phyloP scores from a whole-genome alignment of 2,329 filamentous ascomycete species.

The Shiraia sp. region DNA sequence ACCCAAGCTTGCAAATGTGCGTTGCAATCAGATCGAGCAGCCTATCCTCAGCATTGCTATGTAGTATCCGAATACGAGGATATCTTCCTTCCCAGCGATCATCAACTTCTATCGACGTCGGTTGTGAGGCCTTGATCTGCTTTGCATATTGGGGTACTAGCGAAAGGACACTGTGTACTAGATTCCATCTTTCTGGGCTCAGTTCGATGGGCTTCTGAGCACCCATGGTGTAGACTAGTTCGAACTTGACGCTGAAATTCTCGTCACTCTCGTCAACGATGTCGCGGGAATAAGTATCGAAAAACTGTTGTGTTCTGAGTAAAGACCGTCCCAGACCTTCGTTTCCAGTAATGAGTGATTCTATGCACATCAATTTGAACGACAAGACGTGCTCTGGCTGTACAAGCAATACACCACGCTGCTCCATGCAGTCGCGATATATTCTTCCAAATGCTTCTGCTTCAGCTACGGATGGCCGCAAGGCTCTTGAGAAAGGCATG shows the following conservation, averaged over 20 bases:
- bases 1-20: conserved; percentile 50
- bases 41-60: conserved; percentile 35
- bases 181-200: conserved; percentile 58
- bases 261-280: conserved; percentile 70
- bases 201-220: conserved; percentile 54
- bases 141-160: conserved; percentile 42
- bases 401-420: conserved; percentile 60
- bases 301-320: conserved; percentile 48
- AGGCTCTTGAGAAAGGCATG: conserved; percentile 61
- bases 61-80: conserved; percentile 54
- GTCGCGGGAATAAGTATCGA: conserved; percentile 54
- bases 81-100: conserved; percentile 41
- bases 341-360: conserved; percentile 47
- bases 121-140: conserved; percentile 26
- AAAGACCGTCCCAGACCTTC: conserved; percentile 38
- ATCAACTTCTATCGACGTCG: conserved; percentile 47
- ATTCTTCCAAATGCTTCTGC: conserved; percentile 45
- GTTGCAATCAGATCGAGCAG: conserved; percentile 26
- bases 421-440: conserved; percentile 51
- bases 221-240: conserved; percentile 66
- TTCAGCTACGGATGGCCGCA: conserved; percentile 39
- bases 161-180: conserved; percentile 57
- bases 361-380: conserved; percentile 63
- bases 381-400: conserved; percentile 68
- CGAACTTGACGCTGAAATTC: conserved; percentile 62